Evolutionary conservation across 257 asterid species (phyloP), one percentile per base, ranked within the genome.

Genomic region (Ilex asprella): DNA sequence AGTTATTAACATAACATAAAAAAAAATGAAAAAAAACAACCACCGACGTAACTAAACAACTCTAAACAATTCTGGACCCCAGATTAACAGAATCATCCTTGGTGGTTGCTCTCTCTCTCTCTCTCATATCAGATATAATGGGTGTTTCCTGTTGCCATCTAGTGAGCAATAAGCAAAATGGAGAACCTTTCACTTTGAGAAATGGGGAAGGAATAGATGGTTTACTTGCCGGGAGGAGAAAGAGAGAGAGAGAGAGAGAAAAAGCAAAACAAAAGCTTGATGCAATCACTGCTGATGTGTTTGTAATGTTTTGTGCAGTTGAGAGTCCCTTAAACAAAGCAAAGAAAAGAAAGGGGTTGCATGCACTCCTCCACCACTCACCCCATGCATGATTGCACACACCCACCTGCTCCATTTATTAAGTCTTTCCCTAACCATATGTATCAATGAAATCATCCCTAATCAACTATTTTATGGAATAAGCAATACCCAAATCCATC

Each of bases 221-320:
- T 35, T 73, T 39, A 68, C 83, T 71, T 78, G 74, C 60, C 74
- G 67, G 65, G 52, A 62, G 67, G 75, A 65, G 72, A 65, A 75
- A 70, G 77, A 21, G 35, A 58, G 35, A 50, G 4, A 30, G 1
- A 58, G 39, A 41, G 11, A 39, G 13, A n/a, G 52, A 12, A 63
- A 64, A 32, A 44, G 54, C 43, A 21, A 21, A 21, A 21, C 27
- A 21, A 21, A 21, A 21, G 27, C 27, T 21, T 21, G 27, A 21
- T 21, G 27, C 27, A 21, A 21, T 21, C 27, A 21, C 44, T 10
- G 56, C 52, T 44, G 53, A 13, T 66, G 9, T 65, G 64, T 67
- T 56, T 29, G 39, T 29, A n/a, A 21, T 21, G 27, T 21, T 21
- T 21, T 21, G 46, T 55, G 65, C n/a, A 1, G 59, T 43, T 27